phyloP scores from a whole-genome alignment of 148 eudicot species.

The Suaeda aralocaspica region DNA sequence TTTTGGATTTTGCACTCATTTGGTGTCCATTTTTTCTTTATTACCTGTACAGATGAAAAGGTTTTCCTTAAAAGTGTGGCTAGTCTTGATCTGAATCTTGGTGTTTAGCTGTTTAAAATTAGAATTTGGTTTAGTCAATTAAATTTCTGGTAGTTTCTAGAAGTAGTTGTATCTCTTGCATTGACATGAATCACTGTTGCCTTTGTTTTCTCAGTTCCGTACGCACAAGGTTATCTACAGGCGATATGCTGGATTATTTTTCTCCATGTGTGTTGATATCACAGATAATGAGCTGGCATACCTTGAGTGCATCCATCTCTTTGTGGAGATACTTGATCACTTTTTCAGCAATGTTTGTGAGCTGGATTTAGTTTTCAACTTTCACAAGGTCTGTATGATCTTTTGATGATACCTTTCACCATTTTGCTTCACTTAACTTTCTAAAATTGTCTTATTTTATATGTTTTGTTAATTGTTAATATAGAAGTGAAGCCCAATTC shows the following conservation, averaged over 20 bases:
- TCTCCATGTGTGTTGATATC: conserved; percentile 91
- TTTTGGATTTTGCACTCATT: background rate
- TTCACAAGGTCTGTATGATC: conserved; percentile 39
- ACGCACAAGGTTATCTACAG: conserved; percentile 95
- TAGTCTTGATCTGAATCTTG: background rate
- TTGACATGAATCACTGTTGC: background rate
- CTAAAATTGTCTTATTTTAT: background rate
- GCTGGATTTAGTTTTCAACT: conserved; percentile 94
- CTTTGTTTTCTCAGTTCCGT: conserved; percentile 63
- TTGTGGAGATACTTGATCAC: conserved; percentile 97
- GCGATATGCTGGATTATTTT: conserved; percentile 91
- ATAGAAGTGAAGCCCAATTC: background rate
- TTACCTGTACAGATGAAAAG: background rate
- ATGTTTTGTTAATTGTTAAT: background rate
- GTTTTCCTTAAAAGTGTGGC: background rate
- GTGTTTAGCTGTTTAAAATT: background rate
- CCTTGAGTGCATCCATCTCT: conserved; percentile 87
- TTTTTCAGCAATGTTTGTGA: conserved; percentile 99
- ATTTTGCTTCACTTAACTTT: background rate
- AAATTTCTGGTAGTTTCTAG: background rate
- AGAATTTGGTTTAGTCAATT: background rate
- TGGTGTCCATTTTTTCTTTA: background rate
- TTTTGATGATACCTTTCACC: background rate
- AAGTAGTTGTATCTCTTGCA: background rate
- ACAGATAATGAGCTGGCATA: conserved; percentile 96